Evolutionary conservation across 257 asterid genomes (phyloP), one percentile per base, ranked within the genome.

Genomic region (Nicotiana obtusifolia): DNA sequence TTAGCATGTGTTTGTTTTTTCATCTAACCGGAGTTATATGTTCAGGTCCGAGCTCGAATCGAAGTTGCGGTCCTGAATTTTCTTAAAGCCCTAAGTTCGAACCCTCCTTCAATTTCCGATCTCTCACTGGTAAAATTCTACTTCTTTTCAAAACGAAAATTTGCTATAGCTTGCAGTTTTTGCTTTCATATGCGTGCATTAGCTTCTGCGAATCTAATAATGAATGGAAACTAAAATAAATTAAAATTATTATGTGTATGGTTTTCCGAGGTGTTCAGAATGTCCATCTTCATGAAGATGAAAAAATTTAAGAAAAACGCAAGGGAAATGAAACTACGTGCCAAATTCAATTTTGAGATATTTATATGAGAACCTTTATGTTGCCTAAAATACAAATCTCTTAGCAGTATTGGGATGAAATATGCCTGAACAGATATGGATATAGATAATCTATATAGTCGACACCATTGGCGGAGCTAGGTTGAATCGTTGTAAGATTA

Each of bases 31-130:
- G 17, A 64, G 22, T 65, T 64, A 47, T 65, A 1, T 67, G 30
- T 78, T 81, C 89, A 94, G 98, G 97, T 91, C 84, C 92, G 95
- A 88, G 97, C 93, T 83, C 89, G 99, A 78, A 94, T 95, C 37
- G 98, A 94, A 89, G 98, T 94, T 49, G 91, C 97, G 16, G 90
- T 91, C 82, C 89, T 94, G 53, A 90, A 90, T 89, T 95, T 95
- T 86, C 90, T 95, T 64, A 92, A 85, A 87, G 84, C 85, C 80
- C 91, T 95, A 44, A 89, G 52, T 82, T 92, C 97, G n/a, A 79
- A 87, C 28, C 81, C 75, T 22, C 98, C 99, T 1, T 83, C 89
- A 41, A 87, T 95, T 77, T 86, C 99, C 24, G 91, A 92, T 88
- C 95, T 94, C 10, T 91, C 91, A 56, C 88, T 95, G 93, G 99